Base-by-base conservation (phyloP, 768 basidiomycete species). In the Lactifluus rugatus region DNA sequence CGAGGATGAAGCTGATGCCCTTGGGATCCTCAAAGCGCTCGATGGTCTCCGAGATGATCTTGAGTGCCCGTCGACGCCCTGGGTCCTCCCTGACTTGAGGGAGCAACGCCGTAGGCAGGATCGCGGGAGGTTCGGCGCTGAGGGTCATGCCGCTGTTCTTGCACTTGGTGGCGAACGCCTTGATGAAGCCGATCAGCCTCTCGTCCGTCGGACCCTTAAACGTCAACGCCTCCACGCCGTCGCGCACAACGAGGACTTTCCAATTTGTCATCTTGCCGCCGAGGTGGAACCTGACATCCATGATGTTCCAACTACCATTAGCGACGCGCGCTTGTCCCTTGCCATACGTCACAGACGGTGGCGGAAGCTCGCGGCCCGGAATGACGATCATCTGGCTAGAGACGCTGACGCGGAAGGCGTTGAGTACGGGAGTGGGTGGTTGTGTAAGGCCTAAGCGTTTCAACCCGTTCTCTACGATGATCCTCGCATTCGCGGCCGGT, bases 281-380 rank as follows among this genome's bases (percentile, higher is more conserved):
- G 0, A 64, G 66, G 34, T 83, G 81, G 65, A 92, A 89, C 65
- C 82, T 81, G 54, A 86, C 83, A 23, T 84, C 75, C 34, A 84
- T 67, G 52, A 90, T 83, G 61, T 91, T 91, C 89, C 89, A 92
- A 39, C 80, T 78, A 0, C 83, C 90, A 32, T 84, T 79, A 36
- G 65, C 71, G 6, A 81, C 77, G 14, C 70, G 75, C 2, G 68
- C 54, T 69, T 73, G 66, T 6, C 56, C 66, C 2, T 80, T 82
- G 4, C 63, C 69, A 37, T 92, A 92, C 2, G 72, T 72, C 50
- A 91, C 65, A 1, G 61, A 58, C 0, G 90, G 90, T 0, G 84
- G 70, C 0, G 71, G 72, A 1, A 93, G 78, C 57, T 86, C 78
- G 16, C 89, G 80, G 2, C 69, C 83, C 2, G 87, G 87, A 3